These are phyloP conservation scores for Pouteria glomerata DNA, from an alignment of 148 eudicot genomes.

Conservation along the genomic window DNA sequence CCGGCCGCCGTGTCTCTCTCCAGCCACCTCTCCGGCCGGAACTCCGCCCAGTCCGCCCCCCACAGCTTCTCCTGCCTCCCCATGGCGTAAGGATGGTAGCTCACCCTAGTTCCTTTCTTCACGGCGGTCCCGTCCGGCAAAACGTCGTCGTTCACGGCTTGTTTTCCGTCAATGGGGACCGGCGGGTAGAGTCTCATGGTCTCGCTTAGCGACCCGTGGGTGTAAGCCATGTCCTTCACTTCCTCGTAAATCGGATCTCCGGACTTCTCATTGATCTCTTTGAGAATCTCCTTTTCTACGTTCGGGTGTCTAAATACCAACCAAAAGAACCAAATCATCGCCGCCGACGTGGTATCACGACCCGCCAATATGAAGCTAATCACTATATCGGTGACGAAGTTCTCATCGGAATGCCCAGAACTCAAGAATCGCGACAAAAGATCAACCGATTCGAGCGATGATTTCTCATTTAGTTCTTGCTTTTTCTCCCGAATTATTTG, in stretches of 20 bases:
- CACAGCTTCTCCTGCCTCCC: conserved; percentile 37
- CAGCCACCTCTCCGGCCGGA: conserved; percentile 42
- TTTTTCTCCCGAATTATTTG: conserved; percentile 20
- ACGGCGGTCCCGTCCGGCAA: conserved; percentile 42
- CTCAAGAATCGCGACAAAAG: conserved; percentile 31
- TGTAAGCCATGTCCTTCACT: conserved; percentile 37
- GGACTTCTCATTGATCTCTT: conserved; percentile 16
- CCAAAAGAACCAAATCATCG: conserved; percentile 42
- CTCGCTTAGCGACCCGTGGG: conserved; percentile 41
- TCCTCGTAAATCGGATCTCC: conserved; percentile 28
- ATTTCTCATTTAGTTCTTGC: conserved; percentile 6
- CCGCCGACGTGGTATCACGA: conserved; percentile 37
- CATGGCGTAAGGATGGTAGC: conserved; percentile 45
- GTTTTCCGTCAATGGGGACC: conserved; percentile 25
- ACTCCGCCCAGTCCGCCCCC: conserved; percentile 40
- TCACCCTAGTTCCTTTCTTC: conserved; percentile 28
- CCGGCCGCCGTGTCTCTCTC: conserved; percentile 14
- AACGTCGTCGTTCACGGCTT: conserved; percentile 23
- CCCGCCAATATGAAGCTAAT: conserved; percentile 38
- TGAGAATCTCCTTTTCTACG: conserved; percentile 18
- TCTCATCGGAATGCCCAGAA: conserved; percentile 33
- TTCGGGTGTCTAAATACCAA: conserved; percentile 12
- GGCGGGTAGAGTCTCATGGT: conserved; percentile 54
- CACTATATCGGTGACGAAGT: conserved; percentile 26
- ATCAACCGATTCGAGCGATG: conserved; percentile 19